Percentiles rank a stretch among this genome's conserved stretches.
These are phyloP conservation scores for Sisymbrium irio DNA, from an alignment of 345 rosid genomes.

Conservation along the genomic window DNA sequence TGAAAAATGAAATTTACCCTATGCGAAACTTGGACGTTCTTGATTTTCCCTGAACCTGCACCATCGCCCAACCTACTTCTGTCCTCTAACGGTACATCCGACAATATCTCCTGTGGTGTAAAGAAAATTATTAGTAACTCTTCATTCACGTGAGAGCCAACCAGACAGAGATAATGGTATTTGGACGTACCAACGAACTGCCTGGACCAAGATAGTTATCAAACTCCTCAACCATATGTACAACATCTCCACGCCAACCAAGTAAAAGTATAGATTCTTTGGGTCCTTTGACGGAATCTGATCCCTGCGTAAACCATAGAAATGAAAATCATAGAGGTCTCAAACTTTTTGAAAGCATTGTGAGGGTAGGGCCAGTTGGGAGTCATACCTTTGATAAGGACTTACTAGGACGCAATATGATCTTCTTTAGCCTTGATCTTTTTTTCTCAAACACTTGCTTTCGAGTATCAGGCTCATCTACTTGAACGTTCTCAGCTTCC, in stretches of 20 bases:
- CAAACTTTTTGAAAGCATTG: neutral
- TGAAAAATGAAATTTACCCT: conserved; percentile 45
- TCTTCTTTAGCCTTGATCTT: conserved; percentile 45
- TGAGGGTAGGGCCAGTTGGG: neutral
- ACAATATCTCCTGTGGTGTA: conserved; percentile 75
- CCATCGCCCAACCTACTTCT: conserved; percentile 46
- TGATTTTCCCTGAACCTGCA: conserved; percentile 47
- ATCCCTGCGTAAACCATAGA: conserved; percentile 49
- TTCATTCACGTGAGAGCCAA: neutral
- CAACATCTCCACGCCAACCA: conserved; percentile 94
- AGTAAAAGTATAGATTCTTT: conserved; percentile 80
- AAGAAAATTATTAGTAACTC: neutral
- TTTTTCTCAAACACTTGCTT: conserved; percentile 46
- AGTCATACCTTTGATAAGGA: conserved; percentile 69
- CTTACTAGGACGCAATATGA: conserved; percentile 52
- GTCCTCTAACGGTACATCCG: conserved; percentile 80
- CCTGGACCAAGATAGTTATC: conserved; percentile 97
- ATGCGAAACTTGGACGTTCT: conserved; percentile 59
- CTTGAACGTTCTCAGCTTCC: conserved; percentile 35
- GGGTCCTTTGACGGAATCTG: conserved; percentile 67
- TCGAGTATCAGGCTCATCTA: conserved; percentile 34
- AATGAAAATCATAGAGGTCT: conserved; percentile 8
- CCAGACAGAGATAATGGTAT: neutral
- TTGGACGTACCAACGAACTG: conserved; percentile 65
- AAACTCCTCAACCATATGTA: conserved; percentile 87